Evolutionary conservation across 257 asterid genomes (phyloP).

Genomic region (Cynanchum wilfordii): DNA sequence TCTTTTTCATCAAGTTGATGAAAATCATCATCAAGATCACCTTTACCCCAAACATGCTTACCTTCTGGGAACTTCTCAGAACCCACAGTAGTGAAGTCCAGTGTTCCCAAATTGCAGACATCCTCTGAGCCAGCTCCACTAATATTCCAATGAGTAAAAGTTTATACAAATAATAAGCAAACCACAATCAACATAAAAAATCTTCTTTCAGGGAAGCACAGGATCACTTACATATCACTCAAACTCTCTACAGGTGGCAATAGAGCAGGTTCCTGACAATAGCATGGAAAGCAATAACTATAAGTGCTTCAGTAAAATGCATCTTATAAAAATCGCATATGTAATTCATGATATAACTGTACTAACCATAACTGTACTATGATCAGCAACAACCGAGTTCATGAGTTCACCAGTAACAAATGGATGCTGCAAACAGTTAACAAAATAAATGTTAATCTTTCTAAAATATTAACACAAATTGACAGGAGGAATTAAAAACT

Average conservation of each 20-base stretch:
- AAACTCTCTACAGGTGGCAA: not conserved
- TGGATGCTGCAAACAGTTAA: slow-evolving; percentile 26
- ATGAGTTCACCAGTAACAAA: slow-evolving; percentile 28
- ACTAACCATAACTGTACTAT: slow-evolving; percentile 21
- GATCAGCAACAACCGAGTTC: slow-evolving; percentile 14
- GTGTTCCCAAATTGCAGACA: slow-evolving; percentile 35
- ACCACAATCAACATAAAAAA: not conserved
- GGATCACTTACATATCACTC: slow-evolving; percentile 14
- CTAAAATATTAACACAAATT: not conserved
- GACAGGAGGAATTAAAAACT: not conserved
- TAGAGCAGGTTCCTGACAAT: slow-evolving; percentile 14
- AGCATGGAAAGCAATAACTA: not conserved
- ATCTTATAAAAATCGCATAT: not conserved
- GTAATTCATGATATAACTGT: not conserved
- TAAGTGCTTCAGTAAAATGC: not conserved
- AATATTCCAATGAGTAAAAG: slow-evolving; percentile 4
- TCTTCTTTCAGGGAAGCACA: not conserved
- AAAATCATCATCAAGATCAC: slow-evolving; percentile 23
- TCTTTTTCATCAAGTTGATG: slow-evolving; percentile 32
- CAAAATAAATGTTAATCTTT: not conserved
- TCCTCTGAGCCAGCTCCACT: slow-evolving; percentile 32
- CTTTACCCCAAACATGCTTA: slow-evolving; percentile 7
- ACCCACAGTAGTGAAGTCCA: slow-evolving; percentile 25
- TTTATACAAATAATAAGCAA: not conserved
- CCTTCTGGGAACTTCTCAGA: slow-evolving; percentile 21